Evolutionary conservation across 2,329 filamentous ascomycete genomes (phyloP).

Genomic region (Phyllosticta citribraziliensis): DNA sequence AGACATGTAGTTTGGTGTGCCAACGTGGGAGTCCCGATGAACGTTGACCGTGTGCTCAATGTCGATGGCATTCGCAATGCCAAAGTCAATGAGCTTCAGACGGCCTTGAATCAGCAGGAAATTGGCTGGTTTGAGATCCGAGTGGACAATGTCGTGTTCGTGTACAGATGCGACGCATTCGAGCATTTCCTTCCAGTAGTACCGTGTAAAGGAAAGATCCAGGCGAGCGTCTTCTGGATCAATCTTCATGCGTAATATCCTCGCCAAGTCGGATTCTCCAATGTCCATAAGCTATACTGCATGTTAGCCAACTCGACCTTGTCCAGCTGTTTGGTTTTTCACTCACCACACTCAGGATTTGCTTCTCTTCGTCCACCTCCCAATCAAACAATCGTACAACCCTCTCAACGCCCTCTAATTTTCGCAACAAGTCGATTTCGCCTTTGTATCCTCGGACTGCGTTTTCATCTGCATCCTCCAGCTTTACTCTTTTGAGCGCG

Average conservation of each 20-base stretch:
- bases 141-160: conserved; percentile 85
- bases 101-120: conserved; percentile 86
- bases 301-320: neutral
- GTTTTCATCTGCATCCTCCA: conserved; percentile 78
- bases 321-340: neutral
- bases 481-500: conserved; percentile 82
- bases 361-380: conserved; percentile 87
- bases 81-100: conserved; percentile 95
- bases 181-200: conserved; percentile 99
- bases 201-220: conserved; percentile 86
- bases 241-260: conserved; percentile 64
- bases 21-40: conserved; percentile 88
- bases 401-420: conserved; percentile 72
- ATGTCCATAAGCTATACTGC: conserved; percentile 77
- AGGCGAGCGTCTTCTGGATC: conserved; percentile 53
- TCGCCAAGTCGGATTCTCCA: conserved; percentile 86
- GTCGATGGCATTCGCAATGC: conserved; percentile 95
- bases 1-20: conserved; percentile 98
- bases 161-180: conserved; percentile 89
- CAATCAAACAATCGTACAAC: conserved; percentile 88
- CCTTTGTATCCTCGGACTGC: conserved; percentile 84
- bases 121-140: conserved; percentile 92
- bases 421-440: conserved; percentile 84
- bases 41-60: conserved; percentile 95
- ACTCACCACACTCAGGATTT: conserved; percentile 73